These are phyloP conservation scores for Candida nitratophila DNA, from an alignment of 805 yeast species.

Conservation along the genomic window DNA sequence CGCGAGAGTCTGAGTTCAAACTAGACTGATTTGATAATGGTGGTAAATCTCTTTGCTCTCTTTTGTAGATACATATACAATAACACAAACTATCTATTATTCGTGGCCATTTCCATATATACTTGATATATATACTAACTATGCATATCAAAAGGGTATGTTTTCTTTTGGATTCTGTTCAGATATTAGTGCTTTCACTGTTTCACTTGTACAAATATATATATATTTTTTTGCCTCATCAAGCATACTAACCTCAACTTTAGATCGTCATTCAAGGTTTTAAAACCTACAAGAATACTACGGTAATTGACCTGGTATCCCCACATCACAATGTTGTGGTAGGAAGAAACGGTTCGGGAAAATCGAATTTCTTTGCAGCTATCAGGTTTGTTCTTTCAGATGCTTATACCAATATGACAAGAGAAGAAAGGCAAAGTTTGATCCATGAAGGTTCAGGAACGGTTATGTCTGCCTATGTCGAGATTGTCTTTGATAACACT, in stretches of 20 bases:
- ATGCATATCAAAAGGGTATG: slow-evolving; percentile 26
- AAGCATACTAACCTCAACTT: background rate
- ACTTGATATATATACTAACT: no score
- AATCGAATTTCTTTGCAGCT: slow-evolving; percentile 93
- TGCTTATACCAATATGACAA: slow-evolving; percentile 74
- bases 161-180: no score
- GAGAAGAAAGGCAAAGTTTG: slow-evolving; percentile 81
- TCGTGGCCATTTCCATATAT: no score
- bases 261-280: slow-evolving; percentile 82
- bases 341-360: slow-evolving; percentile 95
- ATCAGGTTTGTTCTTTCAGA: slow-evolving; percentile 88
- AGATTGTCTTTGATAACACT: slow-evolving; percentile 75
- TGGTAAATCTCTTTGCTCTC: no score
- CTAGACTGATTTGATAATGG: no score
- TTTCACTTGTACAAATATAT: no score
- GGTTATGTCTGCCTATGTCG: slow-evolving; percentile 89
- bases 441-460: slow-evolving; percentile 89
- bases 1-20: no score
- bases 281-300: slow-evolving; percentile 83
- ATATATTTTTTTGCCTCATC: background rate
- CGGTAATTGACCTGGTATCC: slow-evolving; percentile 67
- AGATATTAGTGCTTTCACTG: no score
- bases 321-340: slow-evolving; percentile 82
- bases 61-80: no score
- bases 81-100: no score